A percentile compares a stretch with the other conserved stretches of the same genome.
phyloP scores from a whole-genome alignment of 2,329 filamentous ascomycete genomes.

The Coniochaeta pulveracea region DNA sequence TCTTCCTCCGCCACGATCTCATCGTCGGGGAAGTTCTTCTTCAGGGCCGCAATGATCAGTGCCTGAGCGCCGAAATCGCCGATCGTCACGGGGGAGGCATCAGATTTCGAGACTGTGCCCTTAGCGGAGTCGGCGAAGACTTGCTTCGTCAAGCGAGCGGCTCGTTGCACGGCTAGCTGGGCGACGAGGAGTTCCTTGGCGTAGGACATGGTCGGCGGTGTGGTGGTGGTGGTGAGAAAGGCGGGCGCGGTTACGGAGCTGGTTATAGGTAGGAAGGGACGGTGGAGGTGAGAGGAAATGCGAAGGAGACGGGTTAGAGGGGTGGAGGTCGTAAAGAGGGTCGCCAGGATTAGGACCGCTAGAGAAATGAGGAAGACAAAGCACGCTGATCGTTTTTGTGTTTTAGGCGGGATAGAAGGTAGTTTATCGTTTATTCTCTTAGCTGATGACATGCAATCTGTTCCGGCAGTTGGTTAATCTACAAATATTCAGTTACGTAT shows the following conservation, averaged over 20 bases:
- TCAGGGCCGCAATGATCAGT: constrained; percentile 83
- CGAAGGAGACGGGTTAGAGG: not conserved
- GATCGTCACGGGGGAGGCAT: constrained; percentile 93
- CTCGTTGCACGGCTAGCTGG: constrained; percentile 80
- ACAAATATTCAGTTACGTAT: no score
- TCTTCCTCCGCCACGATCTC: constrained; percentile 95
- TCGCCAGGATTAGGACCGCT: constrained; percentile 1
- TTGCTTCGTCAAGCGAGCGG: constrained; percentile 38
- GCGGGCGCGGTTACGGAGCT: not conserved
- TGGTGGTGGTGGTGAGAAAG: not conserved
- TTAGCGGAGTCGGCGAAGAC: constrained; percentile 75
- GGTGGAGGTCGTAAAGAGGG: not conserved
- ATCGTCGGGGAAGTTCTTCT: constrained; percentile 80
- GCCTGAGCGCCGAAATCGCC: constrained; percentile 97
- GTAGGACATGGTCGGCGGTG: constrained; percentile 43
- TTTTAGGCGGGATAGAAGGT: no score
- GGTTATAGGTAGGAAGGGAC: not conserved
- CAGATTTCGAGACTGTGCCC: constrained; percentile 86
- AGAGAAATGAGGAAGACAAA: not conserved
- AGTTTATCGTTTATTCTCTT: no score
- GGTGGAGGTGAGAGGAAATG: not conserved
- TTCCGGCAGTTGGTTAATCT: no score
- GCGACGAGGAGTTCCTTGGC: constrained; percentile 71
- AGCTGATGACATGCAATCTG: no score
- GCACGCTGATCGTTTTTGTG: not conserved